These are phyloP conservation scores for Lepidium sativum DNA, from an alignment of 345 rosid genomes.

Conservation along the genomic window DNA sequence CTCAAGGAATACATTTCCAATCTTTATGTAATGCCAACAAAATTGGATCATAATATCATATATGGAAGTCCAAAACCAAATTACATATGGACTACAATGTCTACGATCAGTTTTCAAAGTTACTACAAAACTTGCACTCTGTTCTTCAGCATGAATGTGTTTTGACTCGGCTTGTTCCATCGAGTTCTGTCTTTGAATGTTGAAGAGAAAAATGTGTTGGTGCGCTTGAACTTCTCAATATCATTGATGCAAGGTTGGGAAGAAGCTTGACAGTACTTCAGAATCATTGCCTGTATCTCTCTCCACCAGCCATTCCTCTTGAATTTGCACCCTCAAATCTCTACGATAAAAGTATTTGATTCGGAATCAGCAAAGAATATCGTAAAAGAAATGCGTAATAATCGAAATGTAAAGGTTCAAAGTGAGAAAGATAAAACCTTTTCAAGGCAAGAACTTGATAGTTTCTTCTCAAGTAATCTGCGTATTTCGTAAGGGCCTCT, in stretches of 20 bases:
- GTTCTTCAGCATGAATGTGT: not conserved
- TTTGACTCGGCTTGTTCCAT: not conserved
- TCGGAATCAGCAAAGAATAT: not conserved
- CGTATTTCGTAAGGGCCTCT: constrained; percentile 77
- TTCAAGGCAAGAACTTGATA: constrained; percentile 76
- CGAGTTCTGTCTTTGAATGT: not conserved
- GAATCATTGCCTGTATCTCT: constrained; percentile 61
- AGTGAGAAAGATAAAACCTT: constrained; percentile 36
- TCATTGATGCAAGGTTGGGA: constrained; percentile 21
- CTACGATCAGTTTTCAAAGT: not conserved
- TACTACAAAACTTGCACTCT: not conserved
- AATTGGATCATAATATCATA: not conserved
- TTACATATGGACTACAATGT: not conserved
- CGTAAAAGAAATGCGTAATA: not conserved
- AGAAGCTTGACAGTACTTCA: constrained; percentile 37
- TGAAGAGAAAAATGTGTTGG: not conserved
- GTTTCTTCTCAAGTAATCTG: constrained; percentile 76
- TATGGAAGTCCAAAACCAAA: not conserved
- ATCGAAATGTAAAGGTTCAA: not conserved
- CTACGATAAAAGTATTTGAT: constrained; percentile 24
- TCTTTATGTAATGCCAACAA: not conserved
- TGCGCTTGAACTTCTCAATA: constrained; percentile 25
- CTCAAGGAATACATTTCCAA: not conserved
- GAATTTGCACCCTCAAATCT: constrained; percentile 65
- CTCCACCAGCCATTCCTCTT: constrained; percentile 67